Base-by-base conservation (phyloP, 805 yeast genomes). In the Lachancea lanzarotensis region DNA sequence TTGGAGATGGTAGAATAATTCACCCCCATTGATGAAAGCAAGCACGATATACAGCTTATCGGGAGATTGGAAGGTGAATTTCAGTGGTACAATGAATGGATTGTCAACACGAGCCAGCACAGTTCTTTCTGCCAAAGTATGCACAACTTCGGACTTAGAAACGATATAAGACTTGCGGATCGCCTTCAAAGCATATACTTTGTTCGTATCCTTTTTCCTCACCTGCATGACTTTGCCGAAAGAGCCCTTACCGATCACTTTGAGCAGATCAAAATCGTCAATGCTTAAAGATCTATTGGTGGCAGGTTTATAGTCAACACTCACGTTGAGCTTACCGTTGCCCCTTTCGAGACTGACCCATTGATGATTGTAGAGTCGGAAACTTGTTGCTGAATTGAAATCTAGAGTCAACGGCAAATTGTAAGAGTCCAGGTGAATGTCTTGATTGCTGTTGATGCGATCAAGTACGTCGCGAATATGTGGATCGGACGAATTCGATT, bases 211-310 rank as follows among this genome's bases (percentile, higher is more conserved):
- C 56, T 86, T 87, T 68, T 93, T 93, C 51, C 89, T 81, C 35
- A 93, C 98, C 67, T 93, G 98, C 98, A 93, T 93, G 43, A 93
- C 98, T 67, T 93, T 93, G 42, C 98, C 98, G 63, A 93, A 93
- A 9, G 97, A 89, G 7, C 98, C 98, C 63, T 93, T 93, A 31
- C 98, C 98, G 45, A 93, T 88, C 18, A 93, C 98, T 66, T 93
- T 93, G 54, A 93, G 74, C 42, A 93, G 69, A 56, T 89, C 96
- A 67, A 93, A 91, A 60, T 91, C 96, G 46, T 89, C 96, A 53
- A 93, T 88, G 1, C 88, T 73, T 40, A 93, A 71, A 40, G 84
- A 83, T 52, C 82, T 78, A 60, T 77, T 78, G 51, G 67, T 76
- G 43, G 76, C 71, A 16, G 88, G 84, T 63, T 81, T 81, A 66